Conservation (phyloP, 352 stramenopile genomes). For the Phytophthora cryptogea region DNA sequence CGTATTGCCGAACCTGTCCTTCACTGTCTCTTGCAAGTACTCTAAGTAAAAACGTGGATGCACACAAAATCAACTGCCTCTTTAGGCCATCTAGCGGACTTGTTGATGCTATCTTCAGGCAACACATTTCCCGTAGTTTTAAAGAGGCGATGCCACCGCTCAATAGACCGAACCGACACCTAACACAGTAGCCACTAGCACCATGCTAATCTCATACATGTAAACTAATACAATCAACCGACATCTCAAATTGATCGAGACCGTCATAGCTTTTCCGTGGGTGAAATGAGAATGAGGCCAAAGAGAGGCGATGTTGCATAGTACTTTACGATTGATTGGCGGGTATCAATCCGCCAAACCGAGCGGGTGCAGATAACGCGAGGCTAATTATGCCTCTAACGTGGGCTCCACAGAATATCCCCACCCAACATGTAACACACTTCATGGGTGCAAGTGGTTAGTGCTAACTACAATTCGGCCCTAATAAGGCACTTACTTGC, state of each 20-base stretch:
- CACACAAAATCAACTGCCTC: background rate
- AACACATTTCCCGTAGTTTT: background rate
- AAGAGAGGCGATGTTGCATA: no score
- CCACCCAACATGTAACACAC: no score
- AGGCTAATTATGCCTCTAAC: no score
- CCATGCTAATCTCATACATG: background rate
- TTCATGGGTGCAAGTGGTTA: no score
- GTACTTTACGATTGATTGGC: no score
- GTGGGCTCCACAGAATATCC: no score
- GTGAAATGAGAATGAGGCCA: no score
- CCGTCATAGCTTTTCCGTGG: background rate
- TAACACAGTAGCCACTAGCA: background rate
- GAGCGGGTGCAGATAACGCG: no score
- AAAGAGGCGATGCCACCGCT: background rate
- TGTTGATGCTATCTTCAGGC: background rate
- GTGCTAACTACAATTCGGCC: no score
- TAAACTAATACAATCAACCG: background rate
- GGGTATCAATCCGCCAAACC: no score
- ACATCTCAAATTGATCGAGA: background rate
- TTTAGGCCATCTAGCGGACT: background rate
- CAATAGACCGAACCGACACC: background rate
- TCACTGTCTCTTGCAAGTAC: slow-evolving; percentile 2
- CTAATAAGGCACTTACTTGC: no score
- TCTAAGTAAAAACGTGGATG: slow-evolving; percentile 16
- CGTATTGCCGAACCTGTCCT: background rate